These are phyloP conservation scores for Verruconis gallopava DNA, from an alignment of 2,329 filamentous ascomycete genomes.

Conservation along the genomic window DNA sequence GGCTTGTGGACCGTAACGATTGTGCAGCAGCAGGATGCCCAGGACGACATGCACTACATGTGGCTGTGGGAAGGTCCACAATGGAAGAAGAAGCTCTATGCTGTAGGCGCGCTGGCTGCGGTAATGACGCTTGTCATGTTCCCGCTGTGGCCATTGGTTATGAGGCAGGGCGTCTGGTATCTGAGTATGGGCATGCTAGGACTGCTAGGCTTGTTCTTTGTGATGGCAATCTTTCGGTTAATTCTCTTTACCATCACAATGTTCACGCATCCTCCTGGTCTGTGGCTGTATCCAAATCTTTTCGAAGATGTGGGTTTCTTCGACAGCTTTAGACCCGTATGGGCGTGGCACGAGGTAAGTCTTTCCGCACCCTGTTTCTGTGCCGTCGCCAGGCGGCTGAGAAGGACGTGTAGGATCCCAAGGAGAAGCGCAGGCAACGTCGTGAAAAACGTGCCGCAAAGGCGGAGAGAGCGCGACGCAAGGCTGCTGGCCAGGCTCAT, in stretches of 20 bases:
- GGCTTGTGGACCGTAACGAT: slow-evolving; percentile 93
- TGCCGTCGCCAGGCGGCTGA: background rate
- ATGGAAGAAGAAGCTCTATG: slow-evolving; percentile 87
- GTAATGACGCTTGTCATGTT: slow-evolving; percentile 90
- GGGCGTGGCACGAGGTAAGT: slow-evolving; percentile 85
- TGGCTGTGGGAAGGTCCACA: slow-evolving; percentile 95
- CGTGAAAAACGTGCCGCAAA: slow-evolving; percentile 14
- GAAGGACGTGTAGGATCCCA: slow-evolving; percentile 3
- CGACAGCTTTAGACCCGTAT: slow-evolving; percentile 88
- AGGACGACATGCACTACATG: slow-evolving; percentile 82
- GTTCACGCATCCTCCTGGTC: slow-evolving; percentile 67
- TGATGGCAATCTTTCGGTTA: slow-evolving; percentile 92
- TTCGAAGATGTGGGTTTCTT: slow-evolving; percentile 99
- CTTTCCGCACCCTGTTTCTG: slow-evolving; percentile 22
- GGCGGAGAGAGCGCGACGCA: slow-evolving; percentile 15
- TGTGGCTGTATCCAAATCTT: slow-evolving; percentile 97
- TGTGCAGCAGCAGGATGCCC: slow-evolving; percentile 85
- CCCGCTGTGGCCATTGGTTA: slow-evolving; percentile 83
- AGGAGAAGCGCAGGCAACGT: slow-evolving; percentile 20
- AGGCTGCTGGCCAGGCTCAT: slow-evolving; percentile 15
- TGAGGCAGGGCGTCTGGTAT: slow-evolving; percentile 94
- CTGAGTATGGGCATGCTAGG: slow-evolving; percentile 87
- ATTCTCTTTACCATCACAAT: slow-evolving; percentile 91
- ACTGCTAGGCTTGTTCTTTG: slow-evolving; percentile 84
- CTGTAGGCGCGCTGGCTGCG: slow-evolving; percentile 62